phyloP scores from a whole-genome alignment of 75 land plant genomes.

The Cryptomeria japonica region DNA sequence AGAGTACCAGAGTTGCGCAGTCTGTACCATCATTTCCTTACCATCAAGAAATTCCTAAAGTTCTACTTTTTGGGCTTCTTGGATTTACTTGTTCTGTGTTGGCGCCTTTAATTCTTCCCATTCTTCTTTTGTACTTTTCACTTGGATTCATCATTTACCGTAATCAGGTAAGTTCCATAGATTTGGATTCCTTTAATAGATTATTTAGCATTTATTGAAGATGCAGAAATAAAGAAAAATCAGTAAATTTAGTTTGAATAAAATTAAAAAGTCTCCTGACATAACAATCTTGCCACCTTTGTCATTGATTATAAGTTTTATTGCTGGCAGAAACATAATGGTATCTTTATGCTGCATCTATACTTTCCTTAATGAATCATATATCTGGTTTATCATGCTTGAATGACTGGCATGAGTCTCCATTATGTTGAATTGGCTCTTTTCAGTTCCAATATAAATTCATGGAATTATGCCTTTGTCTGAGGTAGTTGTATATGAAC shows the following conservation, averaged over 20 bases:
- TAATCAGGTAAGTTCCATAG: slow-evolving; percentile 66
- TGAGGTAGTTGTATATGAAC: no score
- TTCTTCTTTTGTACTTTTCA: slow-evolving; percentile 77
- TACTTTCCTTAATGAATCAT: neutral
- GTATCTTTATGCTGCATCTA: neutral
- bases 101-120: slow-evolving; percentile 83
- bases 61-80: slow-evolving; percentile 78
- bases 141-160: slow-evolving; percentile 84
- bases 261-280: neutral
- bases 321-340: neutral
- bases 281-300: neutral
- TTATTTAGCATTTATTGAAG: neutral
- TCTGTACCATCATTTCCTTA: slow-evolving; percentile 64
- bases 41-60: slow-evolving; percentile 78
- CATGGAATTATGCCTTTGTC: no score
- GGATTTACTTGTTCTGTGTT: slow-evolving; percentile 82
- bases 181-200: neutral
- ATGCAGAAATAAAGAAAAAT: neutral
- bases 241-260: neutral
- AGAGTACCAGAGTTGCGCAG: slow-evolving; percentile 26
- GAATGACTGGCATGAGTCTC: neutral
- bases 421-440: no score
- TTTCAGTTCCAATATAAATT: no score
- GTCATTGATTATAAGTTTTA: neutral
- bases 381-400: neutral